Evolutionary conservation across 2,329 filamentous ascomycete species (phyloP).

Genomic region (Saccharata proteae): DNA sequence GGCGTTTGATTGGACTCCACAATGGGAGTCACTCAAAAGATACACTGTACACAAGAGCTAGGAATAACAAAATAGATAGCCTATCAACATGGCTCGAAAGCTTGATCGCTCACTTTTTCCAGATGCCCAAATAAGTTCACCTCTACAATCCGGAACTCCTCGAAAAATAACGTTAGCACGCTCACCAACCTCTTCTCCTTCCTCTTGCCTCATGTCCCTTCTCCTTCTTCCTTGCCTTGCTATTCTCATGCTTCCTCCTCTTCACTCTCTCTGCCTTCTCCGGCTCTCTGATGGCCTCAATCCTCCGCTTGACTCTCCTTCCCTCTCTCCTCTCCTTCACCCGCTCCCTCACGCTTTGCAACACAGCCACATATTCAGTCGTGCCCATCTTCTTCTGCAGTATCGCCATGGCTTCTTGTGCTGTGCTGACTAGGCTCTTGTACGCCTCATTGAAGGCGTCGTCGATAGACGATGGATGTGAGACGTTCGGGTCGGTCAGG

Average conservation of each 20-base stretch:
- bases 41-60: too few relatives aligned
- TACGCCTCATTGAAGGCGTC: slow-evolving; percentile 56
- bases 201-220: slow-evolving; percentile 61
- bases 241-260: slow-evolving; percentile 62
- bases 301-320: slow-evolving; percentile 72
- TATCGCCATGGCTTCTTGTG: slow-evolving; percentile 66
- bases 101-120: too few relatives aligned
- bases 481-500: slow-evolving; percentile 64
- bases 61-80: too few relatives aligned
- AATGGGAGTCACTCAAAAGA: too few relatives aligned
- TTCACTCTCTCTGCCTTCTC: slow-evolving; percentile 70
- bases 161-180: too few relatives aligned
- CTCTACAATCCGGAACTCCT: background rate
- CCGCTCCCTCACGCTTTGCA: slow-evolving; percentile 60
- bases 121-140: too few relatives aligned
- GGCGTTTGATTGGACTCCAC: too few relatives aligned
- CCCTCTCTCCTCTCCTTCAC: slow-evolving; percentile 62
- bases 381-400: slow-evolving; percentile 79
- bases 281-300: slow-evolving; percentile 73
- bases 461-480: slow-evolving; percentile 49
- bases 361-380: slow-evolving; percentile 60
- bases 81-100: too few relatives aligned
- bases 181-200: slow-evolving; percentile 57
- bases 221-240: slow-evolving; percentile 50
- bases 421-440: slow-evolving; percentile 57